These are phyloP conservation scores for Stephanodiscus minutulus DNA, from an alignment of 108 stramenopile genomes.

Conservation along the genomic window DNA sequence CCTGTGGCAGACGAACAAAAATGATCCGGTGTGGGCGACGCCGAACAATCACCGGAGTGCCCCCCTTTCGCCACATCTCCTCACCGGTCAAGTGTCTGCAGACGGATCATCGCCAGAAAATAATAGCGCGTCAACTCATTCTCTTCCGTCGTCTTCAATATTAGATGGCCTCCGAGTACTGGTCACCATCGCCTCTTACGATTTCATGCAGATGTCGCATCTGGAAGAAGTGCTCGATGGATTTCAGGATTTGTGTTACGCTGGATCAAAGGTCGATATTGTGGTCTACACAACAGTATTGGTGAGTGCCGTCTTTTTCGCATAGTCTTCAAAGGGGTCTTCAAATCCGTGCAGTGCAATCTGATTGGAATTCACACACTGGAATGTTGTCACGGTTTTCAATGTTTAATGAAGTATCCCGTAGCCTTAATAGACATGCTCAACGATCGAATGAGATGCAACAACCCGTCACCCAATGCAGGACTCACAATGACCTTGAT, in stretches of 20 bases:
- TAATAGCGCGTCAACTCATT: background rate
- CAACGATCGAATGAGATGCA: conserved; percentile 70
- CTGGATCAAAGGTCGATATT: conserved; percentile 75
- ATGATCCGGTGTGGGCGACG: conserved; percentile 25
- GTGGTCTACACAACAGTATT: conserved; percentile 75
- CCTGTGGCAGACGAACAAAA: conserved; percentile 29
- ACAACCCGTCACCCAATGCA: conserved; percentile 47
- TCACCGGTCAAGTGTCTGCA: background rate
- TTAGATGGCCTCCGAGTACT: conserved; percentile 60
- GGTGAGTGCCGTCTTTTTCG: conserved; percentile 30
- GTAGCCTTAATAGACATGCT: conserved; percentile 71
- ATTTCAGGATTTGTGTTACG: conserved; percentile 75
- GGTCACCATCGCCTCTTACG: conserved; percentile 78
- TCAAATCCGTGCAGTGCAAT: background rate
- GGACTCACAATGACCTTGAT: conserved; percentile 63
- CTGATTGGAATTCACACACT: background rate
- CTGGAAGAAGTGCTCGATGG: conserved; percentile 83
- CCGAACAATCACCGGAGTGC: background rate
- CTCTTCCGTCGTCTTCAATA: conserved; percentile 8
- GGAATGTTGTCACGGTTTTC: background rate
- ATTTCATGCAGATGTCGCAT: conserved; percentile 81
- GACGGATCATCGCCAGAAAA: background rate
- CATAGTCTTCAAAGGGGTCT: background rate
- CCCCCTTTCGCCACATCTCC: conserved; percentile 7
- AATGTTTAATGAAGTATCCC: conserved; percentile 28